phyloP scores from a whole-genome alignment of 768 basidiomycete species.

The Cubamyces sp. region DNA sequence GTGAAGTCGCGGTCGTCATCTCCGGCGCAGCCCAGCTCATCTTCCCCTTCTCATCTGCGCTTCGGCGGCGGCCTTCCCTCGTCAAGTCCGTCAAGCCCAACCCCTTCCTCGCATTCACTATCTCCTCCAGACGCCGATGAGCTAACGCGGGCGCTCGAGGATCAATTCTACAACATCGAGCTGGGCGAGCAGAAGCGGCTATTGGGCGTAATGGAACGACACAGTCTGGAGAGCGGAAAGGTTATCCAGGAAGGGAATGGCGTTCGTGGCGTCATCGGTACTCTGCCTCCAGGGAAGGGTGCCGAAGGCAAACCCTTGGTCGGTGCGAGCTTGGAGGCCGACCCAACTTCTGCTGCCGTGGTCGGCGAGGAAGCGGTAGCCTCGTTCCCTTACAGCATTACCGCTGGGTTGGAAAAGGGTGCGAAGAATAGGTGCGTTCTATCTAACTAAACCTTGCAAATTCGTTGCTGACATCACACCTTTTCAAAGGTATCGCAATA shows the following conservation, averaged over 20 bases:
- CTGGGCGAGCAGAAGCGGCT: slow-evolving; percentile 87
- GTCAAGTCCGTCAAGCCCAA: slow-evolving; percentile 10
- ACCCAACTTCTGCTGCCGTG: background rate
- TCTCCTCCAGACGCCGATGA: slow-evolving; percentile 54
- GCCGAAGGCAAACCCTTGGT: slow-evolving; percentile 12
- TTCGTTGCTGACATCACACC: background rate
- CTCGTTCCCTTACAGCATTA: slow-evolving; percentile 87
- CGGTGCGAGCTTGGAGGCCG: slow-evolving; percentile 18
- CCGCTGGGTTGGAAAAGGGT: slow-evolving; percentile 94
- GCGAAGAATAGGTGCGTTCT: slow-evolving; percentile 80
- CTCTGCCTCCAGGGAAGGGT: background rate
- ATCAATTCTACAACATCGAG: slow-evolving; percentile 94
- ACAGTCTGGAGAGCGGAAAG: slow-evolving; percentile 61
- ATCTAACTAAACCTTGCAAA: background rate
- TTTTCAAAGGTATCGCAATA: slow-evolving; percentile 79
- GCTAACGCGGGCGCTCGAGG: slow-evolving; percentile 73
- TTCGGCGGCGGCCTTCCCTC: background rate
- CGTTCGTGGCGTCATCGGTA: slow-evolving; percentile 11
- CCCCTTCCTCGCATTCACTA: slow-evolving; percentile 10
- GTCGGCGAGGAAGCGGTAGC: slow-evolving; percentile 15
- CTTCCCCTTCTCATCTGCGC: background rate
- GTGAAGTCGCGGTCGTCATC: slow-evolving; percentile 10
- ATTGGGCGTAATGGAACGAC: slow-evolving; percentile 91
- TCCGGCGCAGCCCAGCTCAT: slow-evolving; percentile 7
- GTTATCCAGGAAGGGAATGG: slow-evolving; percentile 24